A percentile compares a stretch with the other conserved stretches of the same genome.
These are phyloP conservation scores for Jaminaea rosea DNA, from an alignment of 1,284 basidiomycete species.

Conservation along the genomic window DNA sequence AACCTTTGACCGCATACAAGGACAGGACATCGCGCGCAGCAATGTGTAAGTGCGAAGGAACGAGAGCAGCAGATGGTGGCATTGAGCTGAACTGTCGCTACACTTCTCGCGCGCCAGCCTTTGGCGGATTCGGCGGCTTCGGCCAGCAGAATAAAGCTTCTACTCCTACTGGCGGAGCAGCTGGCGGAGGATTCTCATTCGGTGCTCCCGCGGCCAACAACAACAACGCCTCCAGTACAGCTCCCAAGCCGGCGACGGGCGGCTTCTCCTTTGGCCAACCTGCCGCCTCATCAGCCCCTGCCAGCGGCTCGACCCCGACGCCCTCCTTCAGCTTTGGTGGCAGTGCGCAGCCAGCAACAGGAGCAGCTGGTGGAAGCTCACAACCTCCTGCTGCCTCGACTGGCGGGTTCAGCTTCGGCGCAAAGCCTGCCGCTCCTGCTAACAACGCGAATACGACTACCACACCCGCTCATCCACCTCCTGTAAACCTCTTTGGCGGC, in stretches of 20 bases:
- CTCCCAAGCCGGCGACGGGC: slow-evolving; percentile 3
- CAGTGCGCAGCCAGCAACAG: background rate
- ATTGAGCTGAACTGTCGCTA: too few relatives aligned
- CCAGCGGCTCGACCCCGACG: background rate
- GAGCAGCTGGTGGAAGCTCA: background rate
- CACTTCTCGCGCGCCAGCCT: too few relatives aligned
- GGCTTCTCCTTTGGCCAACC: background rate
- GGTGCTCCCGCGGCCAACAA: slow-evolving; percentile 3
- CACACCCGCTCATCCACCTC: background rate
- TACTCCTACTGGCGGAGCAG: background rate
- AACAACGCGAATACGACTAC: background rate
- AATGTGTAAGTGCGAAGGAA: too few relatives aligned
- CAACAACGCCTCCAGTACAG: slow-evolving; percentile 5
- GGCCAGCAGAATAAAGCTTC: background rate
- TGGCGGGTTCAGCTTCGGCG: background rate
- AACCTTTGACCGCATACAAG: too few relatives aligned
- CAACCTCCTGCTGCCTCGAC: background rate
- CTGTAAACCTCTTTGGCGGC: background rate
- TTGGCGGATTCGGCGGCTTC: background rate
- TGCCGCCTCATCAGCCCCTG: background rate
- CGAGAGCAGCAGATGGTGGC: too few relatives aligned
- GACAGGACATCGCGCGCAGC: too few relatives aligned
- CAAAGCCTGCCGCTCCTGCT: background rate
- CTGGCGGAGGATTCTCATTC: slow-evolving; percentile 2
- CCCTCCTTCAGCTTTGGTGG: slow-evolving; percentile 1